Evolutionary conservation across 305 asterid genomes (phyloP).

Genomic region (Rubia tinctorum): DNA sequence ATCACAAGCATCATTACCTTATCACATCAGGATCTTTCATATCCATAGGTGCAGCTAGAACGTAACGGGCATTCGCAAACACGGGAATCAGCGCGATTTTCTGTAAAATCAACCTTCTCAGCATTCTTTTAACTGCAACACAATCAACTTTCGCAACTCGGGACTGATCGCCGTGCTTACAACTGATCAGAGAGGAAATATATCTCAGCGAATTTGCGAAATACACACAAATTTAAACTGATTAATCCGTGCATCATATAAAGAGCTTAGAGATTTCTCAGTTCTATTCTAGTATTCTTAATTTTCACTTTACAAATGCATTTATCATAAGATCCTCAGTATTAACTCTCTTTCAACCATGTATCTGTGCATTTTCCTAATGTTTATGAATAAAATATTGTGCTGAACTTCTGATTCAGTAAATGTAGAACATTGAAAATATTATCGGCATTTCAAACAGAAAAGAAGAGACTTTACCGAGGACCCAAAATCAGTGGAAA

Average conservation of each 20-base stretch:
- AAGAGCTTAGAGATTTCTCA: background rate
- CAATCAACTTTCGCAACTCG: constrained; percentile 34
- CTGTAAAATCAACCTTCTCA: constrained; percentile 55
- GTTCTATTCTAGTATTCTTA: background rate
- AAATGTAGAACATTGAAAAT: no score
- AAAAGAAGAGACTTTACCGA: constrained; percentile 6
- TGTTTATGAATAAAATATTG: background rate
- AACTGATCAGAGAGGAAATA: constrained; percentile 22
- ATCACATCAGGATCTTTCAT: constrained; percentile 65
- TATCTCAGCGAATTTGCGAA: background rate
- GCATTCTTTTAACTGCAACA: constrained; percentile 31
- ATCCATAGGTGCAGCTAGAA: constrained; percentile 63
- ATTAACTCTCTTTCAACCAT: background rate
- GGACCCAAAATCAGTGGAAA: background rate
- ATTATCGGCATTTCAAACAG: no score
- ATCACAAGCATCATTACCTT: constrained; percentile 43
- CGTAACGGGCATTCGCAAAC: constrained; percentile 31
- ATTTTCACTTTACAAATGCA: background rate
- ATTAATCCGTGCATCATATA: no score
- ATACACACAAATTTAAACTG: no score
- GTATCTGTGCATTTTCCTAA: background rate
- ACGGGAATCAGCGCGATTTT: constrained; percentile 46
- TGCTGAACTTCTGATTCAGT: background rate
- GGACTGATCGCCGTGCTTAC: constrained; percentile 28
- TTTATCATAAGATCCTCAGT: background rate